These are phyloP conservation scores for Penicillium sp. DNA, from an alignment of 2,329 filamentous ascomycete species.

Conservation along the genomic window DNA sequence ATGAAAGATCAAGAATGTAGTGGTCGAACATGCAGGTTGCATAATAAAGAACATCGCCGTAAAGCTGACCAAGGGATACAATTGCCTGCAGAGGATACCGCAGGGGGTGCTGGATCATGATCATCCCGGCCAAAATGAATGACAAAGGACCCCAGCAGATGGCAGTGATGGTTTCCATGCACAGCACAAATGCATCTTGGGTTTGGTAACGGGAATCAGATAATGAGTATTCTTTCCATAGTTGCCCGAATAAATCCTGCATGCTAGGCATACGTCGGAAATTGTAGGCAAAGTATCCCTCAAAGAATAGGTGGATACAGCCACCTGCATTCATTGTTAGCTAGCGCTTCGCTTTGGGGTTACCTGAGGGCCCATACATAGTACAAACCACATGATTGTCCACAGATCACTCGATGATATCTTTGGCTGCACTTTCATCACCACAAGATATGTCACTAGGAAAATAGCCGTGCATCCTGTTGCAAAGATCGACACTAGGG, in stretches of 20 bases:
- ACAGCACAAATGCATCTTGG: slow-evolving; percentile 76
- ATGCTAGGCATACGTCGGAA: slow-evolving; percentile 60
- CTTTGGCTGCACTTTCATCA: slow-evolving; percentile 6
- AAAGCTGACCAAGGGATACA: slow-evolving; percentile 58
- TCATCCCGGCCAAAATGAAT: slow-evolving; percentile 51
- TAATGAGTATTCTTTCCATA: slow-evolving; percentile 87
- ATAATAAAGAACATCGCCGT: slow-evolving; percentile 59
- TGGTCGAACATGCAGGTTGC: slow-evolving; percentile 57
- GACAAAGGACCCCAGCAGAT: slow-evolving; percentile 61
- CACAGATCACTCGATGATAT: background rate
- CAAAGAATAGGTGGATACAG: slow-evolving; percentile 68
- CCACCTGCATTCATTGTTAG: slow-evolving; percentile 3
- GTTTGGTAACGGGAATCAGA: slow-evolving; percentile 83
- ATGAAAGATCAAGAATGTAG: slow-evolving; percentile 48
- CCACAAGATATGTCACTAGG: background rate
- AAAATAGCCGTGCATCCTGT: slow-evolving; percentile 6
- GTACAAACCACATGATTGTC: slow-evolving; percentile 8
- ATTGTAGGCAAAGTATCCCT: slow-evolving; percentile 71
- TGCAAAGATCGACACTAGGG: slow-evolving; percentile 5
- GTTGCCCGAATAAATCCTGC: slow-evolving; percentile 70
- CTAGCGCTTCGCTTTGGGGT: too few species aligned
- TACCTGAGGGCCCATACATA: slow-evolving; percentile 1
- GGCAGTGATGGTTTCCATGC: slow-evolving; percentile 72
- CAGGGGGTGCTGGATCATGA: slow-evolving; percentile 51
- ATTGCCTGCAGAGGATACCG: slow-evolving; percentile 55